Evolutionary conservation across 1,139 yeast species (phyloP), one percentile per base, ranked within the genome.

Genomic region (Saccharomyces hybrid): DNA sequence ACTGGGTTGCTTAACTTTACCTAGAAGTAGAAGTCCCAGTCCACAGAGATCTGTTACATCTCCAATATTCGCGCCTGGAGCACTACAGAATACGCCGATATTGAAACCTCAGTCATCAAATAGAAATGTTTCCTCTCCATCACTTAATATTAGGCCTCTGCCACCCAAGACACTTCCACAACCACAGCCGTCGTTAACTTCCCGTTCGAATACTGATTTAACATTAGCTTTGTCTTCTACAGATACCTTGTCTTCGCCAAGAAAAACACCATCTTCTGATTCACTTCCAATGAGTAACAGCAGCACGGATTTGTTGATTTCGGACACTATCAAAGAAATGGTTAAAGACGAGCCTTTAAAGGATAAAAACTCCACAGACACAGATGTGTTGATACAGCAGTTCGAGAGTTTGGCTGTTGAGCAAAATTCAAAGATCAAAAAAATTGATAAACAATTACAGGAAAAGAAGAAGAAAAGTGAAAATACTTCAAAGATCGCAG

Each of bases 381-480:
- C 32, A 26, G n/a, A 32, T 26, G 27, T 9, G 5, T 28, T 23
- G 6, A 16, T 47, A 47, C 26, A 26, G 14, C 23, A 47, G 23
- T 34, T 16, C 14, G 48, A 9, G 47, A 55, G 42, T 38, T 29
- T 50, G 23, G n/a, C 26, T 28, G 23, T 49, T 16, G 16, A 27
- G 14, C 47, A 51, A 47, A 57, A 56, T 29, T 54, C 58, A 41
- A 68, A 64, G 51, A 62, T 67, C 27, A 59, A 63, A 51, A 58
- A 60, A 14, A 65, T 67, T 51, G 71, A 68, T 51, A 66, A 60
- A 50, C 65, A 62, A 46, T 55, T 68, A 16, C 61, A 60, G 51
- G 58, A 57, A 53, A 61, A 59, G 51, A 63, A 64, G 49, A 57
- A 60, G 26, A 53, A 52, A n/a, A 59, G 58, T 14, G 62, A 59